phyloP scores from a whole-genome alignment of 2,329 filamentous ascomycete genomes.

The Chaetothyriales sp. region DNA sequence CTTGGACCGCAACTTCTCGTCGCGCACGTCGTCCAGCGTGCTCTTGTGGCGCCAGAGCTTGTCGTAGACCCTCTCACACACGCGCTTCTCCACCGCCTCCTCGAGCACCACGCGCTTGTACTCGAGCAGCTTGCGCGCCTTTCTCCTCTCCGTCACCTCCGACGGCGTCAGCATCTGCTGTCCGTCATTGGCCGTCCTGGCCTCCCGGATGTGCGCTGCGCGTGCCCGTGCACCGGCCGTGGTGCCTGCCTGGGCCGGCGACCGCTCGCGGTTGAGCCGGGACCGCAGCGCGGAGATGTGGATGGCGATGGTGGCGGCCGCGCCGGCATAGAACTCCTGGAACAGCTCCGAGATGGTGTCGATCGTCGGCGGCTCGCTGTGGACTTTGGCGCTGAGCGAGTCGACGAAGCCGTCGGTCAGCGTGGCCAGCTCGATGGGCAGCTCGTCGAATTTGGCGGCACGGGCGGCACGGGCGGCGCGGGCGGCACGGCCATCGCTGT shows the following conservation, averaged over 20 bases:
- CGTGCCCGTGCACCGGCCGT: slow-evolving; percentile 10
- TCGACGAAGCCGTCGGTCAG: slow-evolving; percentile 89
- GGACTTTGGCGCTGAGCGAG: slow-evolving; percentile 72
- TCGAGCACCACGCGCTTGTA: slow-evolving; percentile 64
- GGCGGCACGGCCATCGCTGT: slow-evolving; percentile 21
- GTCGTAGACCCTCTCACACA: slow-evolving; percentile 74
- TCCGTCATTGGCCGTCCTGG: slow-evolving; percentile 26
- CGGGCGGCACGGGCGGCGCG: no score
- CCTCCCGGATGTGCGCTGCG: background rate
- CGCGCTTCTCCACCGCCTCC: slow-evolving; percentile 76
- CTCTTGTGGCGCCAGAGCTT: slow-evolving; percentile 83
- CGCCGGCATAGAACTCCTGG: slow-evolving; percentile 81
- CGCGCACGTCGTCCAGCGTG: slow-evolving; percentile 86
- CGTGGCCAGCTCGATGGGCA: slow-evolving; percentile 86
- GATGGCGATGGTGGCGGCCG: slow-evolving; percentile 69
- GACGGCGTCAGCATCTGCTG: slow-evolving; percentile 86
- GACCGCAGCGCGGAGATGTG: slow-evolving; percentile 72
- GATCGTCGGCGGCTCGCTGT: slow-evolving; percentile 68
- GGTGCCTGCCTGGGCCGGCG: slow-evolving; percentile 34
- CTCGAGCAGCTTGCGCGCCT: slow-evolving; percentile 63
- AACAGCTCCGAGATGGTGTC: slow-evolving; percentile 75
- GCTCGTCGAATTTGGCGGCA: slow-evolving; percentile 59
- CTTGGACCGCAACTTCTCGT: slow-evolving; percentile 87
- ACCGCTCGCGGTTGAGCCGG: slow-evolving; percentile 55
- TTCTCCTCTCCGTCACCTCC: slow-evolving; percentile 69